Evolutionary conservation across 2,329 filamentous ascomycete genomes (phyloP).

Genomic region (Diplodia mutila): DNA sequence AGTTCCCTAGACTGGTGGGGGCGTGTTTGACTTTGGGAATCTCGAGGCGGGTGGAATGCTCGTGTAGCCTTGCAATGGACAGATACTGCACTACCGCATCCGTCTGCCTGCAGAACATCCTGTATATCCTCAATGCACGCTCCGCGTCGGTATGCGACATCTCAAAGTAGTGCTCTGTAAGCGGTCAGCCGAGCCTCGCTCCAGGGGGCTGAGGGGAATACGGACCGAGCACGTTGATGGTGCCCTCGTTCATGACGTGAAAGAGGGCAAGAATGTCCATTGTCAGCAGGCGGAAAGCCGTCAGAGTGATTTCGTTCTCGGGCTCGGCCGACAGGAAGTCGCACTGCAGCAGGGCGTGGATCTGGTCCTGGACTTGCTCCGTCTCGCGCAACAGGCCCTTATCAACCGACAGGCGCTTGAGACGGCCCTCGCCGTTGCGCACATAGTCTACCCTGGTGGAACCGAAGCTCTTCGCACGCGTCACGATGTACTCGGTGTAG

Average conservation of each 20-base stretch:
- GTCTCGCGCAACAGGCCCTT: conserved; percentile 93
- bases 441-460: conserved; percentile 91
- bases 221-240: conserved; percentile 93
- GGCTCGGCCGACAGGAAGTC: conserved; percentile 86
- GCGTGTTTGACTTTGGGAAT: conserved; percentile 98
- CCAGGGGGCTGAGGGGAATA: conserved; percentile 25
- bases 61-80: conserved; percentile 82
- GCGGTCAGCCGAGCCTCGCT: conserved; percentile 30
- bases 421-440: conserved; percentile 74
- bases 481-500: conserved; percentile 84
- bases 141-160: conserved; percentile 95
- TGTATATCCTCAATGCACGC: conserved; percentile 88
- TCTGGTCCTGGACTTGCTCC: conserved; percentile 85
- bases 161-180: conserved; percentile 90
- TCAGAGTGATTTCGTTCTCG: conserved; percentile 95
- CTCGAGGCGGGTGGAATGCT: conserved; percentile 88
- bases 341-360: conserved; percentile 83
- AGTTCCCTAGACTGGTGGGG: conserved; percentile 84
- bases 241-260: conserved; percentile 93
- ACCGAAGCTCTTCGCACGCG: conserved; percentile 79
- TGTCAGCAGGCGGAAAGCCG: conserved; percentile 88
- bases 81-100: conserved; percentile 92
- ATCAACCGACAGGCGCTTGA: conserved; percentile 85
- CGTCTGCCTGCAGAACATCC: conserved; percentile 87
- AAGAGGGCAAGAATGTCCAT: conserved; percentile 88